Evolutionary conservation across 179 eudicot genomes (phyloP).

Genomic region (Beta lomatogona): DNA sequence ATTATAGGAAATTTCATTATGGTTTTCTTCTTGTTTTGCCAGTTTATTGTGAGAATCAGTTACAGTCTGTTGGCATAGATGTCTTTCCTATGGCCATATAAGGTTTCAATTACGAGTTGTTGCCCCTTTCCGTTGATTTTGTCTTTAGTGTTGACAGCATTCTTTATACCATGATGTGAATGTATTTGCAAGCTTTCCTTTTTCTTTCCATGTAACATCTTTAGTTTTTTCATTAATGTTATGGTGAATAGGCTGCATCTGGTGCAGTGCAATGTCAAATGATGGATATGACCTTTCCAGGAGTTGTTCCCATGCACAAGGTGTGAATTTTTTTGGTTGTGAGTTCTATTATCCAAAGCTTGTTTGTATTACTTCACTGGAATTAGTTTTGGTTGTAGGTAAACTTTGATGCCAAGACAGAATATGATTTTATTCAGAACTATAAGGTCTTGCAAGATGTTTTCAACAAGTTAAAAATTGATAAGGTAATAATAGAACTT

Average conservation of each 20-base stretch:
- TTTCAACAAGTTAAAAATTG: conserved; percentile 85
- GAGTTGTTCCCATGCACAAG: conserved; percentile 96
- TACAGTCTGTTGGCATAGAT: not conserved
- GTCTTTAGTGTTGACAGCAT: not conserved
- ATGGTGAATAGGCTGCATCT: conserved; percentile 68
- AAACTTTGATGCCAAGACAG: conserved; percentile 86
- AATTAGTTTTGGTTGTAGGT: conserved; percentile 48
- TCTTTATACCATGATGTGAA: not conserved
- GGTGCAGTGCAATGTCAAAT: conserved; percentile 98
- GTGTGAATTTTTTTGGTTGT: conserved; percentile 35
- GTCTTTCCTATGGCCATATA: not conserved
- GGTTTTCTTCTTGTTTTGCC: not conserved
- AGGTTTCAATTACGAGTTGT: not conserved
- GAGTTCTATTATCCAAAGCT: not conserved
- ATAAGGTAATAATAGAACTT: conserved; percentile 52
- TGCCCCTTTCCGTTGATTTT: not conserved
- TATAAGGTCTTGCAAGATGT: conserved; percentile 95
- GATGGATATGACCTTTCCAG: conserved; percentile 87
- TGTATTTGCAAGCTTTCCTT: not conserved
- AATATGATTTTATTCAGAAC: conserved; percentile 93
- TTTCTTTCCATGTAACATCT: not conserved
- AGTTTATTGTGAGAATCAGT: not conserved
- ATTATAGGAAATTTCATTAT: not conserved
- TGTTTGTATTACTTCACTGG: conserved; percentile 10
- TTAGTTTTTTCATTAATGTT: conserved; percentile 2